Base-by-base conservation (phyloP, 768 basidiomycete genomes). In the Rhodotorula babjevae region DNA sequence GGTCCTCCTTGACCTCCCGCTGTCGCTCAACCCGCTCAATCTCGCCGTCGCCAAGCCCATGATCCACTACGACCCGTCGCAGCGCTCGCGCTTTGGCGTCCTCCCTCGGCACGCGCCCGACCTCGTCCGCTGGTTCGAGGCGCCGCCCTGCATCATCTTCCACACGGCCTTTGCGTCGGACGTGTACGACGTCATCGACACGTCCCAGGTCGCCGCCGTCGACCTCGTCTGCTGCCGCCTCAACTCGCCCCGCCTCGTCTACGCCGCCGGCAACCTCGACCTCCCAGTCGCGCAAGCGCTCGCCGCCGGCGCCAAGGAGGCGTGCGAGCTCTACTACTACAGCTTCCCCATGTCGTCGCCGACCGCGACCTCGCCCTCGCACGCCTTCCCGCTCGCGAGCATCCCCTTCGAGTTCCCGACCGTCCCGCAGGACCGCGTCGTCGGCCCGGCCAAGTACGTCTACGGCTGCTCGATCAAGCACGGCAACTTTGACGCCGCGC, bases 341-440 rank as follows among this genome's bases (percentile, higher is more conserved):
- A 79, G 80, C 31, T 81, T 82, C 75, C 72, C 65, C 59, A 79
- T 47, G 72, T 74, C n/a, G 31, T 61, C 58, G 55, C 42, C 59
- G 6, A 42, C 14, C 14, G 18, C 23, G 25, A 49, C 58, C 61
- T 29, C 56, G 59, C 62, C 73, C 21, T 73, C 78, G 1, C 80
- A 82, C 63, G 77, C 78, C 5, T 83, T 82, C 75, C 79, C 82
- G 2, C 78, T 83, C 31, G 69, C 76, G 2, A 69, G 77, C 29
- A 82, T 82, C 36, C 82, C 82, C 6, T 81, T 82, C 78, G 82
- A 83, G 66, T 83, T 83, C 60, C 82, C 82, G 4, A 78, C 79
- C 10, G 68, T 80, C 19, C 80, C 80, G 23, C 74, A 78, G 9
- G 65, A 71, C 5, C 63, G 75, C 33, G 68, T 66, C 19, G 82